Percentiles rank a stretch among this genome's conserved stretches.
These are phyloP conservation scores for Penicillium chermesinum DNA, from an alignment of 495 filamentous ascomycete genomes.

Conservation along the genomic window DNA sequence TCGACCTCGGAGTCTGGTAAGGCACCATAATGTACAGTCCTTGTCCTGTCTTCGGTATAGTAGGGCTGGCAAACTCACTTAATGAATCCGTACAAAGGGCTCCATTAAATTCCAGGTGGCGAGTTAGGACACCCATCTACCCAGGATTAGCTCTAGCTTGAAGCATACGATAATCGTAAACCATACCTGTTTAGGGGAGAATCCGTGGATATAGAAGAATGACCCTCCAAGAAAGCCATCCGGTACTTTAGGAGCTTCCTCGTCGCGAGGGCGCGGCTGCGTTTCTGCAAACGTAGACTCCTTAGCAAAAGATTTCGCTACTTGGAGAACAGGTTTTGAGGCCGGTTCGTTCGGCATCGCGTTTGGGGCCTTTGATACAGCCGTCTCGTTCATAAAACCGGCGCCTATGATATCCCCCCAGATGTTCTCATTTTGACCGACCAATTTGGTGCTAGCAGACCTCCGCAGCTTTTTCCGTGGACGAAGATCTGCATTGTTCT, in stretches of 20 bases:
- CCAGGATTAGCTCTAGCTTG: slow-evolving; percentile 3
- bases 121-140: slow-evolving; percentile 41
- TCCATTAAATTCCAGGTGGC: slow-evolving; percentile 51
- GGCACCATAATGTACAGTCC: slow-evolving; percentile 52
- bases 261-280: slow-evolving; percentile 16
- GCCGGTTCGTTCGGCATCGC: slow-evolving; percentile 21
- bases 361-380: slow-evolving; percentile 26
- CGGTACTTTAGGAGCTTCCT: slow-evolving; percentile 6
- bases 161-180: background rate
- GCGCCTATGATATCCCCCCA: slow-evolving; percentile 82
- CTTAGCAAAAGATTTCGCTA: slow-evolving; percentile 39
- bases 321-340: slow-evolving; percentile 26
- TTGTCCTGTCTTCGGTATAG: slow-evolving; percentile 37
- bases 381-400: slow-evolving; percentile 30
- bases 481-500: slow-evolving; percentile 29
- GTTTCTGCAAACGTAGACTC: slow-evolving; percentile 31
- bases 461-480: slow-evolving; percentile 65
- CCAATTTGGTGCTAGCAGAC: slow-evolving; percentile 72
- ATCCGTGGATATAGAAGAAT: slow-evolving; percentile 63
- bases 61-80: slow-evolving; percentile 34
- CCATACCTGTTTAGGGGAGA: slow-evolving; percentile 50
- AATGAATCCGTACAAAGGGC: slow-evolving; percentile 43
- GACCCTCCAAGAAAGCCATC: slow-evolving; percentile 36
- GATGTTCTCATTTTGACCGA: slow-evolving; percentile 70
- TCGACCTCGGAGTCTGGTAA: slow-evolving; percentile 37